Percentiles rank a stretch among this genome's conserved stretches.
These are phyloP conservation scores for Rhizopogon vinicolor DNA, from an alignment of 768 basidiomycete species.

Conservation along the genomic window DNA sequence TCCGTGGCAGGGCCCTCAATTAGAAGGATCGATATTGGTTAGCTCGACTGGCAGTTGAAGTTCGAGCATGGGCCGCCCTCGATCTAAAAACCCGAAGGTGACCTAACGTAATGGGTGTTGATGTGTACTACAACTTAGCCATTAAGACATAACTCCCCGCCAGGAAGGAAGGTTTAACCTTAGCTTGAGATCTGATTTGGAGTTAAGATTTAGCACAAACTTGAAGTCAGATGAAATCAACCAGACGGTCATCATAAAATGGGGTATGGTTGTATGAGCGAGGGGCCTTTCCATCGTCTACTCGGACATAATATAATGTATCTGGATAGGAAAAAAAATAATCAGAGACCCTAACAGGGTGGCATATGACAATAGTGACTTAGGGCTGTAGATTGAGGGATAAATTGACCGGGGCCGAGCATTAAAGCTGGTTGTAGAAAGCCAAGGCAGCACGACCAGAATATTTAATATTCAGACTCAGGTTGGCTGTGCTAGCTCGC, in stretches of 20 bases:
- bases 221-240: not conserved
- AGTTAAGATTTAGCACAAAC: not conserved
- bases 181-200: not conserved
- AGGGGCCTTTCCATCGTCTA: too few relatives aligned
- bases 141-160: not conserved
- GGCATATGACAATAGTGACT: not conserved
- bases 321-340: not conserved
- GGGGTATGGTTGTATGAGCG: too few relatives aligned
- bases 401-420: not conserved
- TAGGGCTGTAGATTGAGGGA: not conserved
- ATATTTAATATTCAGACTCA: not conserved
- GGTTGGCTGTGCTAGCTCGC: not conserved
- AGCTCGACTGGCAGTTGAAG: not conserved
- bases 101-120: not conserved
- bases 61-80: not conserved
- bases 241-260: too few relatives aligned
- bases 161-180: not conserved
- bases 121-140: not conserved
- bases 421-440: not conserved
- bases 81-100: conserved; percentile 2
- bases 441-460: not conserved
- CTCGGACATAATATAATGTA: not conserved
- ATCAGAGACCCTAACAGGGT: not conserved
- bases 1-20: not conserved
- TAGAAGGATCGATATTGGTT: not conserved